phyloP scores from a whole-genome alignment of 2,329 filamentous ascomycete species.

The Lanzia echinophila region DNA sequence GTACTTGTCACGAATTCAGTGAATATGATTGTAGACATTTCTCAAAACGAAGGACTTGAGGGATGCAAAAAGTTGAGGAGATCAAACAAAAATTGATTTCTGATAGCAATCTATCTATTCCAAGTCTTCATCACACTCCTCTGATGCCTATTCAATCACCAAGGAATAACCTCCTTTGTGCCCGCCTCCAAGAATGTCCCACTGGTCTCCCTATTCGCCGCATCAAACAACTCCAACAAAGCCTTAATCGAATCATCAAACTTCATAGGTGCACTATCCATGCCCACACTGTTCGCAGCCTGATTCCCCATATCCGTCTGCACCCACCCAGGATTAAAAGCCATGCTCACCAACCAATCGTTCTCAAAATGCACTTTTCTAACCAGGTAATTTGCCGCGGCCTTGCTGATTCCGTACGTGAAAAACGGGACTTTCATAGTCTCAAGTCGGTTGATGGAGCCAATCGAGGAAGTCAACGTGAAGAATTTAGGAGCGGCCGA shows the following conservation, averaged over 20 bases:
- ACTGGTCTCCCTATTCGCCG: constrained; percentile 11
- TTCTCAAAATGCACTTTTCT: constrained; percentile 31
- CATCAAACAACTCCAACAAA: constrained; percentile 15
- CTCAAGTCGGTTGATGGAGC: constrained; percentile 13
- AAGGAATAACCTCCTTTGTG: constrained; percentile 12
- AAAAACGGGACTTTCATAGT: constrained; percentile 15
- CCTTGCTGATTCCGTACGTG: constrained; percentile 39
- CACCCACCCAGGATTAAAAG: constrained; percentile 31
- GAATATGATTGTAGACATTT: no score
- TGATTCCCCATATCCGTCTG: constrained; percentile 25
- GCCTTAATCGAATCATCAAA: constrained; percentile 17
- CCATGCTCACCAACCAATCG: constrained; percentile 28
- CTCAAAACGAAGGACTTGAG: no score
- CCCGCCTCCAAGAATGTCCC: constrained; percentile 13
- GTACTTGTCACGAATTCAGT: no score
- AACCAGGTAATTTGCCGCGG: constrained; percentile 28
- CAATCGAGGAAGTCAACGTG: constrained; percentile 31
- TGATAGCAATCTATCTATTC: no score
- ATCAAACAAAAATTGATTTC: no score
- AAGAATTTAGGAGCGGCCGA: constrained; percentile 32
- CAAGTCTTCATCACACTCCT: no score
- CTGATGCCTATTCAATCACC: no score
- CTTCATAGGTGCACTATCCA: constrained; percentile 16
- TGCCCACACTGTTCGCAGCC: constrained; percentile 13
- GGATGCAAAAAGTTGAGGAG: no score